Evolutionary conservation across 1,284 basidiomycete species (phyloP).

Genomic region (Chondrostereum purpureum): DNA sequence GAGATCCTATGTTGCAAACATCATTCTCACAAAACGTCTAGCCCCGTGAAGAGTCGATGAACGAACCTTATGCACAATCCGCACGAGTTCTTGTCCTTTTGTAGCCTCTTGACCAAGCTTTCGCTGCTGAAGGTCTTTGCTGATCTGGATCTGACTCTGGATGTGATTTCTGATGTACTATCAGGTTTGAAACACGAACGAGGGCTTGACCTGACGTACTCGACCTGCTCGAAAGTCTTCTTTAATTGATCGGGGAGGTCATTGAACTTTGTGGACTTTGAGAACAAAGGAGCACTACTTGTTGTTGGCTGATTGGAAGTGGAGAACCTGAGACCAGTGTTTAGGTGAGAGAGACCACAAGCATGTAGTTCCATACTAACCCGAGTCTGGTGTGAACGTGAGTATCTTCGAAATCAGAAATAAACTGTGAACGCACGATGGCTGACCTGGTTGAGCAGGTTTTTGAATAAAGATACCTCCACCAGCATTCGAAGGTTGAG

Average conservation of each 20-base stretch:
- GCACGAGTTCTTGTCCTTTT: constrained; percentile 64
- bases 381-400: constrained; percentile 8
- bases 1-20: constrained; percentile 43
- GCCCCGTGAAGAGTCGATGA: too few relatives aligned
- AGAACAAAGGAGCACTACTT: constrained; percentile 44
- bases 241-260: constrained; percentile 70
- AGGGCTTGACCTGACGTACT: constrained; percentile 48
- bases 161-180: constrained; percentile 50
- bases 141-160: constrained; percentile 70
- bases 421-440: constrained; percentile 11
- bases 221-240: constrained; percentile 60
- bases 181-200: constrained; percentile 5
- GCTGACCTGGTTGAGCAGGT: constrained; percentile 5
- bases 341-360: constrained; percentile 17
- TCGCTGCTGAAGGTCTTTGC: constrained; percentile 68
- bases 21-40: too few relatives aligned
- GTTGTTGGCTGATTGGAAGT: too few relatives aligned
- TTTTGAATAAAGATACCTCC: constrained; percentile 15
- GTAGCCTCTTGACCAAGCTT: constrained; percentile 70
- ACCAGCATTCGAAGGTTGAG: background rate
- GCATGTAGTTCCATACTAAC: constrained; percentile 2
- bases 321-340: constrained; percentile 13
- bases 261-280: constrained; percentile 76
- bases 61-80: constrained; percentile 56
- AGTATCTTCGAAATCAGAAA: too few relatives aligned